Conservation (phyloP, 257 asterid species). For the Ballota nigra region DNA sequence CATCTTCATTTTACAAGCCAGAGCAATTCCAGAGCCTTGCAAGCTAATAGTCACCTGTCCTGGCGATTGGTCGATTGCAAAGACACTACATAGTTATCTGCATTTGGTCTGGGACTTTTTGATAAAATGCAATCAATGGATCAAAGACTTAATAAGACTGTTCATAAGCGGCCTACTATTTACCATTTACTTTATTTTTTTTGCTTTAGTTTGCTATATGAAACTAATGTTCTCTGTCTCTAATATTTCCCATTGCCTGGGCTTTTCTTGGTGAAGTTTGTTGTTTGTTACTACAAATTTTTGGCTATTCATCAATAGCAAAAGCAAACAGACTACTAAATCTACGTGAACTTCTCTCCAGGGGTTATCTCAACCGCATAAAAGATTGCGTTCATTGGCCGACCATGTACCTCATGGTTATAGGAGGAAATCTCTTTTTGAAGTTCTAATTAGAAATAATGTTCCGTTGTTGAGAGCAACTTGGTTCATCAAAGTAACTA, state of each 20-base stretch:
- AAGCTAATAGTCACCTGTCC: no score
- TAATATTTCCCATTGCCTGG: no score
- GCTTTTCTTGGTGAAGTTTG: not conserved
- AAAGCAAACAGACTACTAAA: slow-evolving; percentile 17
- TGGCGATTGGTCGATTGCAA: no score
- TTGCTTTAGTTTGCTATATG: not conserved
- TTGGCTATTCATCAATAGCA: not conserved
- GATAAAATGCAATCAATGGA: not conserved
- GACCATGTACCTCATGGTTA: slow-evolving; percentile 98
- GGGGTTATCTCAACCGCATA: slow-evolving; percentile 93
- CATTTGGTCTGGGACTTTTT: not conserved
- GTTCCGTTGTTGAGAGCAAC: slow-evolving; percentile 93
- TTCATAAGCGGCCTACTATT: not conserved
- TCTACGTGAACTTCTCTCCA: slow-evolving; percentile 32
- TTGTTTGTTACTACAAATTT: not conserved
- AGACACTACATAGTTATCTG: not conserved
- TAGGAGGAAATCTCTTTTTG: slow-evolving; percentile 74
- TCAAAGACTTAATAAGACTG: not conserved
- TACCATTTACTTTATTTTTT: not conserved
- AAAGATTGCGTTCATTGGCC: slow-evolving; percentile 83
- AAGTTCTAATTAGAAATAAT: slow-evolving; percentile 81
- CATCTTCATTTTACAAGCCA: no score
- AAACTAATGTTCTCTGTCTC: not conserved
- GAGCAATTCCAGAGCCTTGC: no score
- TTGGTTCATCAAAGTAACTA: slow-evolving; percentile 95